Base-by-base conservation (phyloP, 768 basidiomycete genomes). In the Lentinula edodes region DNA sequence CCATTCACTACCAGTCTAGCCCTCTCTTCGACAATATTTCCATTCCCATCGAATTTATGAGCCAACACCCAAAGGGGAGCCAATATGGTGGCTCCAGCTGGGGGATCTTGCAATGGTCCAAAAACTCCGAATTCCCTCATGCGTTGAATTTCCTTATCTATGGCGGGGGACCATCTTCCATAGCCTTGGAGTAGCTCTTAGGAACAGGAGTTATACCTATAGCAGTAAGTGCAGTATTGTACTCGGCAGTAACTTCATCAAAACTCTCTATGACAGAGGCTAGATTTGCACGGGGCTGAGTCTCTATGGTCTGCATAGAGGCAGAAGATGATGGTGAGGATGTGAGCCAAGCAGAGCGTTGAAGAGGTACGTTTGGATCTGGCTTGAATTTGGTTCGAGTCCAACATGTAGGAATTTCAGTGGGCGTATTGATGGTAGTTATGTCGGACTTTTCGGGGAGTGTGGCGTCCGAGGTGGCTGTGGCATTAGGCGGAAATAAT, bases 1-100 rank as follows among this genome's bases (percentile, higher is more conserved):
- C 78, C 76, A 60, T 71, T 62, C 0, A 74, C 76, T 1, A 76
- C 74, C 32, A 59, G 28, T 16, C 58, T 28, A 3, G 58, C 58
- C 18, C 50, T 59, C 9, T 59, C 58, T 5, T 59, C 78, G 35
- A n/a, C 68, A 3, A 0, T 68, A 72, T 58, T 75, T 76, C 54
- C 61, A 3, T 42, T 23, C 1, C 58, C 58, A 38, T 59, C 36
- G 1, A 59, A 12, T 18, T 59, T 59, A n/a, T 59, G 58, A 3
- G 58, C 58, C 12, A 38, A 56, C 2, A 56, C 54, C 54, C 54
- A 56, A 2, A 56, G 54, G 1, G 54, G 35, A 9, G 20, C 28
- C 28, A 56, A 18, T 18, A 56, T 56, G 9, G 54, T 56, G 16
- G 54, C 54, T 36, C 38, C 38, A 12, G 7, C 7, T 1, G 54